A percentile compares a stretch with the other conserved stretches of the same genome.
Conservation (phyloP, 176 grass and related monocot genomes). For the Eragrostis curvula region DNA sequence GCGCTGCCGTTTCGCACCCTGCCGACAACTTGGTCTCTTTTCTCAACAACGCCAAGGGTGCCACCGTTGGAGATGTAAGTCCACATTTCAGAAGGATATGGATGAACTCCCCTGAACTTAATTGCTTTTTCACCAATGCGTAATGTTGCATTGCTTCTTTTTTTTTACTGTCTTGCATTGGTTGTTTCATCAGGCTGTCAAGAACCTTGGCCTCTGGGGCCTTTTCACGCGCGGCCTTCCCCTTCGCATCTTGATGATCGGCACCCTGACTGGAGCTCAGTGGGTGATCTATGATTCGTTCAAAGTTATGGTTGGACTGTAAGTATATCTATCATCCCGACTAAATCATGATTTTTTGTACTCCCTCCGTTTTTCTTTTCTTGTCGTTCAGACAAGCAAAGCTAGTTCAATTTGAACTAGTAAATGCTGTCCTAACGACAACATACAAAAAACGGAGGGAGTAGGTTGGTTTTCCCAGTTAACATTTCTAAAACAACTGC, state of each 20-base stretch:
- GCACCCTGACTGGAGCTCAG: slow-evolving; percentile 77
- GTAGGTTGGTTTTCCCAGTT: not conserved
- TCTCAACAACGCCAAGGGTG: slow-evolving; percentile 87
- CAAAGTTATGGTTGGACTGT: slow-evolving; percentile 89
- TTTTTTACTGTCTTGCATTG: no score
- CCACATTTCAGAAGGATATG: not conserved
- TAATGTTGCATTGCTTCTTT: not conserved
- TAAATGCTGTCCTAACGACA: no score
- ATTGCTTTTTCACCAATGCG: not conserved
- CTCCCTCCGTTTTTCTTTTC: no score
- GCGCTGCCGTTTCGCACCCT: slow-evolving; percentile 77
- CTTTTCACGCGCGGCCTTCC: slow-evolving; percentile 88
- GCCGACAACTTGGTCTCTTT: slow-evolving; percentile 88
- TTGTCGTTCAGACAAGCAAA: no score
- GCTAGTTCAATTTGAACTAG: no score
- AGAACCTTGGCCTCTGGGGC: slow-evolving; percentile 73
- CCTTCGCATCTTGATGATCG: slow-evolving; percentile 88
- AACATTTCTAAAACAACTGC: slow-evolving; percentile 7
- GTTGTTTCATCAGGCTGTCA: slow-evolving; percentile 63
- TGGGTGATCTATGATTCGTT: slow-evolving; percentile 94
- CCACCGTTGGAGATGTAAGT: slow-evolving; percentile 77
- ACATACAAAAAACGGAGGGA: no score
- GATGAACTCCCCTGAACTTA: not conserved
- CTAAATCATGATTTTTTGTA: not conserved
- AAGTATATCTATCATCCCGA: slow-evolving; percentile 32